Conservation (phyloP, 139 green algal genomes). For the Chlorella ohadii region DNA sequence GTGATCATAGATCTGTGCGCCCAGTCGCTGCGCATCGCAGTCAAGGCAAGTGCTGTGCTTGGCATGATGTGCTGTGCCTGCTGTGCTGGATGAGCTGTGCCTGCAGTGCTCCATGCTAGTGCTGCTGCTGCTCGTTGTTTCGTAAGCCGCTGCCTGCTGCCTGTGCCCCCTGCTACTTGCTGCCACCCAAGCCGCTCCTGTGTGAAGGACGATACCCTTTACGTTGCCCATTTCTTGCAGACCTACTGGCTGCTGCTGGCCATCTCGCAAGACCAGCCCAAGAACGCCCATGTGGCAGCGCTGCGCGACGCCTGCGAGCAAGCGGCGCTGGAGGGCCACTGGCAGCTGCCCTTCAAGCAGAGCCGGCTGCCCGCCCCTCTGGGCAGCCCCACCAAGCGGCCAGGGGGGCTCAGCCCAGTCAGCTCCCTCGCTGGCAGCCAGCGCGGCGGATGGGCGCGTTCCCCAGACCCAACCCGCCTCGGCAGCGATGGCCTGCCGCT, state of each 20-base stretch:
- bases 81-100: not conserved
- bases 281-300: conserved; percentile 55
- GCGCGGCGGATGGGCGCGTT: not conserved
- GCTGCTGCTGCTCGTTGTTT: not conserved
- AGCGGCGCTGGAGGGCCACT: conserved; percentile 81
- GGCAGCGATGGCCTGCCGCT: conserved; percentile 5
- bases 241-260: conserved; percentile 93
- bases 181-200: no score
- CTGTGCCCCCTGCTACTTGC: no score
- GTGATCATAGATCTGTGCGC: conserved; percentile 84
- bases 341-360: conserved; percentile 80
- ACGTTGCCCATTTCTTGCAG: conserved; percentile 43
- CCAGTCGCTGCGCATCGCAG: conserved; percentile 82
- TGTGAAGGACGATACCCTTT: no score
- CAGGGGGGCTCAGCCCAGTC: not conserved
- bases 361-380: conserved; percentile 65
- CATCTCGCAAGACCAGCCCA: conserved; percentile 86
- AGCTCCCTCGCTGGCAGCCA: not conserved
- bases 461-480: not conserved
- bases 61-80: conserved; percentile 41
- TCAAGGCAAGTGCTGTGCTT: no score
- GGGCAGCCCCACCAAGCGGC: conserved; percentile 30
- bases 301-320: conserved; percentile 73
- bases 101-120: not conserved
- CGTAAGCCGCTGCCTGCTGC: no score